Conservation (phyloP, 257 asterid genomes). For the Cinchona pubescens region DNA sequence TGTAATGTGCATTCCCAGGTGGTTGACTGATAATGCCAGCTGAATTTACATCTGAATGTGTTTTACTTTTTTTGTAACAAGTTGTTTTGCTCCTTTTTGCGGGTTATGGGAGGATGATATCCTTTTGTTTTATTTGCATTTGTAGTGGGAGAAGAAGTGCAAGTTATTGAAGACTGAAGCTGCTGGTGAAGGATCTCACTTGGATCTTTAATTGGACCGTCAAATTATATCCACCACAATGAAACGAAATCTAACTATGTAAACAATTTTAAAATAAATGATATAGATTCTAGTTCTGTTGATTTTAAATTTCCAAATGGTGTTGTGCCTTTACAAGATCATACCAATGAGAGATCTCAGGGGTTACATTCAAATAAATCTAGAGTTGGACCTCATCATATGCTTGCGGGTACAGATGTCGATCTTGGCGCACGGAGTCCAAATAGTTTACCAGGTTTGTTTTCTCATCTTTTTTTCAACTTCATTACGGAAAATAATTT, state of each 20-base stretch:
- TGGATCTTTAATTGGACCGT: conserved; percentile 40
- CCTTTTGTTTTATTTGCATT: conserved; percentile 1
- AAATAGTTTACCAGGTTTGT: conserved; percentile 46
- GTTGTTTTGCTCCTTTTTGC: background rate
- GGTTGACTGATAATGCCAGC: too few species aligned
- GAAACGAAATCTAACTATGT: conserved; percentile 58
- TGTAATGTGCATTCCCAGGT: too few species aligned
- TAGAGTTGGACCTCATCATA: conserved; percentile 34
- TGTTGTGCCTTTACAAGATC: conserved; percentile 79
- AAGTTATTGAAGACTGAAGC: conserved; percentile 47
- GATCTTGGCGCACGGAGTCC: conserved; percentile 24
- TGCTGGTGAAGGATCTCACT: conserved; percentile 42
- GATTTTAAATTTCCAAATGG: conserved; percentile 37
- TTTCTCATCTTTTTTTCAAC: background rate
- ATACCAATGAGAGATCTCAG: conserved; percentile 71
- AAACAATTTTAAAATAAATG: conserved; percentile 51
- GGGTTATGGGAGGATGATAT: background rate
- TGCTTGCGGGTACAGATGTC: conserved; percentile 26
- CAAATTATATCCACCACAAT: conserved; percentile 86
- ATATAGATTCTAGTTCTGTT: conserved; percentile 41
- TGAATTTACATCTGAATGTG: too few species aligned
- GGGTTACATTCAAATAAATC: conserved; percentile 39
- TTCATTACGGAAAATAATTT: background rate
- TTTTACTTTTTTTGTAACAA: background rate
- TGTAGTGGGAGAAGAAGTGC: conserved; percentile 93